These are phyloP conservation scores for Fragilariopsis cylindrus DNA, from an alignment of 108 stramenopile species.

Conservation along the genomic window DNA sequence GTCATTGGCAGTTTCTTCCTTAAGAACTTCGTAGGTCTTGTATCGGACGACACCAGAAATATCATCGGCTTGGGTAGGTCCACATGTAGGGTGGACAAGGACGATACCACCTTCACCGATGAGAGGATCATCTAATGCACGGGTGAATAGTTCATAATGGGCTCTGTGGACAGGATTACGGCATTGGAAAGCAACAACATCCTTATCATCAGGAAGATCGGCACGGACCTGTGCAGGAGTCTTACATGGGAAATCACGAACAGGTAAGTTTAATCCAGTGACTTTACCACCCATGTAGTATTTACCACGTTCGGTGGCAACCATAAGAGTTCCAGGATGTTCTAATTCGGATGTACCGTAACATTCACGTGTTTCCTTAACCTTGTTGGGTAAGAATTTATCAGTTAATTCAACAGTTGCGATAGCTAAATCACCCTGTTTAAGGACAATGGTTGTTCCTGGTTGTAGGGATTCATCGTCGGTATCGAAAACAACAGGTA, in stretches of 20 bases:
- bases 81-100: conserved; percentile 98
- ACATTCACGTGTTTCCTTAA: conserved; percentile 90
- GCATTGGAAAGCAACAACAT: conserved; percentile 99
- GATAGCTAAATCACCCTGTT: conserved; percentile 92
- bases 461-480: conserved; percentile 87
- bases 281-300: conserved; percentile 99
- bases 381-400: conserved; percentile 94
- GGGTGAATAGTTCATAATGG: conserved; percentile 99
- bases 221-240: conserved; percentile 95
- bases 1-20: conserved; percentile 94
- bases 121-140: conserved; percentile 94
- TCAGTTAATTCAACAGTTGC: conserved; percentile 94
- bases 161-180: conserved; percentile 99
- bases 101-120: conserved; percentile 91
- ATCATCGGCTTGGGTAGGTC: conserved; percentile 97
- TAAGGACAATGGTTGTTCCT: conserved; percentile 92
- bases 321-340: conserved; percentile 98
- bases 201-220: conserved; percentile 90
- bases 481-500: conserved; percentile 98
- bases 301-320: conserved; percentile 96
- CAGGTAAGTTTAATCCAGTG: conserved; percentile 94
- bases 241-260: conserved; percentile 97
- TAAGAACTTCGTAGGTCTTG: conserved; percentile 97
- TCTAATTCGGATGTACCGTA: conserved; percentile 97
- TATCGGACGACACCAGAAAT: conserved; percentile 91